phyloP scores from a whole-genome alignment of 441 rosid genomes.

The Isatis lusitanica region DNA sequence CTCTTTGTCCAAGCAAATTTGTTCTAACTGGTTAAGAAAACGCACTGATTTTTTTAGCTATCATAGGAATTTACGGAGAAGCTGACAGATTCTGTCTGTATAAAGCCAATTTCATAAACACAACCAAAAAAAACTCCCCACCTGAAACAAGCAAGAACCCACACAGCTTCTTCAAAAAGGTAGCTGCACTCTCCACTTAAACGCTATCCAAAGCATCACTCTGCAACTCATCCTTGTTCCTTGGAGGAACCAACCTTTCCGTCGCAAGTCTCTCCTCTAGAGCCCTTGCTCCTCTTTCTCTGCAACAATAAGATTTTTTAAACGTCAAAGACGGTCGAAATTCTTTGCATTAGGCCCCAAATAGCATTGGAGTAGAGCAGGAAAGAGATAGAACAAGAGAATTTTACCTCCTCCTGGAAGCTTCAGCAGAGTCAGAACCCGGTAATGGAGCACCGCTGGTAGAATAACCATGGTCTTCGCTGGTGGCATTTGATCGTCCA shows the following conservation, averaged over 20 bases:
- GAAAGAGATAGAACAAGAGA: not conserved
- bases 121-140: slow-evolving; percentile 7
- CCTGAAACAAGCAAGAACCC: slow-evolving; percentile 29
- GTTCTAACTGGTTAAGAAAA: slow-evolving; percentile 19
- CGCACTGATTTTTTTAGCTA: slow-evolving; percentile 1
- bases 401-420: slow-evolving; percentile 88
- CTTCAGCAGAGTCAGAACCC: slow-evolving; percentile 92
- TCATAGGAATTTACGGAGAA: slow-evolving; percentile 25
- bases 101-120: not conserved
- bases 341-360: not conserved
- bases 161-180: slow-evolving; percentile 32
- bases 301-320: slow-evolving; percentile 44
- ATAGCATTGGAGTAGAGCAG: not conserved
- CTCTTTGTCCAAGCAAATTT: not conserved
- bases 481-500: slow-evolving; percentile 58
- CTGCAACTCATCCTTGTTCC: slow-evolving; percentile 51
- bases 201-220: slow-evolving; percentile 65
- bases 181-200: slow-evolving; percentile 38
- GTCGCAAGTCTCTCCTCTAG: slow-evolving; percentile 93
- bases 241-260: slow-evolving; percentile 62
- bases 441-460: slow-evolving; percentile 73
- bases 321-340: not conserved
- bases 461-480: slow-evolving; percentile 51
- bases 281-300: slow-evolving; percentile 97
- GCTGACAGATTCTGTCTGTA: slow-evolving; percentile 18